A percentile compares a stretch with the other conserved stretches of the same genome.
Evolutionary conservation across 2,329 filamentous ascomycete genomes (phyloP).

Genomic region (Cercospora beticola): DNA sequence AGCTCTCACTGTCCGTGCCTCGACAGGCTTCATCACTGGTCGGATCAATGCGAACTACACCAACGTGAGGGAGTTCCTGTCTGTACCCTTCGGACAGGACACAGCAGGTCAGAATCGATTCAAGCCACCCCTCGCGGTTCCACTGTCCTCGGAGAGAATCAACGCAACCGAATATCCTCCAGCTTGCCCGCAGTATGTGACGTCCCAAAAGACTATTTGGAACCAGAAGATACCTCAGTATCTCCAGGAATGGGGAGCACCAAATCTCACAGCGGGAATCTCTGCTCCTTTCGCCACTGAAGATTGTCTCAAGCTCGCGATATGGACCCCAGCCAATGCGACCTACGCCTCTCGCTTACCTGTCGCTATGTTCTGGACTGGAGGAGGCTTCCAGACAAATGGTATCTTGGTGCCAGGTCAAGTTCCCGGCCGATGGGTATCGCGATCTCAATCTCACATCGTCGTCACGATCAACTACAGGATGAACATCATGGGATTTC

Average conservation of each 20-base stretch:
- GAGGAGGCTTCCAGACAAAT: slow-evolving; percentile 47
- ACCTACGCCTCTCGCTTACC: slow-evolving; percentile 37
- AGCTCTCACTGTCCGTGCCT: neutral
- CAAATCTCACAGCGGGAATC: slow-evolving; percentile 7
- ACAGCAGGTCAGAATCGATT: slow-evolving; percentile 19
- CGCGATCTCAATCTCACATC: slow-evolving; percentile 41
- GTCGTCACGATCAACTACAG: slow-evolving; percentile 45
- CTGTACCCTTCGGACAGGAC: slow-evolving; percentile 19
- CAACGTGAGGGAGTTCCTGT: slow-evolving; percentile 19
- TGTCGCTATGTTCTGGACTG: slow-evolving; percentile 50
- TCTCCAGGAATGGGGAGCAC: slow-evolving; percentile 14
- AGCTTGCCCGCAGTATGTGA: slow-evolving; percentile 40
- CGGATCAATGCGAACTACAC: neutral
- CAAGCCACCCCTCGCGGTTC: slow-evolving; percentile 8
- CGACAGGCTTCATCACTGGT: slow-evolving; percentile 2
- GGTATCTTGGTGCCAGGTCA: slow-evolving; percentile 48
- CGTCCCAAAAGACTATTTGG: slow-evolving; percentile 33
- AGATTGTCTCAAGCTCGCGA: slow-evolving; percentile 49
- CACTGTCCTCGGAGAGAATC: neutral
- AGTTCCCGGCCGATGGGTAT: slow-evolving; percentile 44
- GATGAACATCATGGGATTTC: slow-evolving; percentile 43
- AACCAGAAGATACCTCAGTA: slow-evolving; percentile 24
- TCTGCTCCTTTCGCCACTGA: slow-evolving; percentile 21
- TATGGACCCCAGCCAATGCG: slow-evolving; percentile 45
- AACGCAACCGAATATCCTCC: slow-evolving; percentile 5